Evolutionary conservation across 768 basidiomycete species (phyloP), one percentile per base, ranked within the genome.

Genomic region (Trametes maxima): DNA sequence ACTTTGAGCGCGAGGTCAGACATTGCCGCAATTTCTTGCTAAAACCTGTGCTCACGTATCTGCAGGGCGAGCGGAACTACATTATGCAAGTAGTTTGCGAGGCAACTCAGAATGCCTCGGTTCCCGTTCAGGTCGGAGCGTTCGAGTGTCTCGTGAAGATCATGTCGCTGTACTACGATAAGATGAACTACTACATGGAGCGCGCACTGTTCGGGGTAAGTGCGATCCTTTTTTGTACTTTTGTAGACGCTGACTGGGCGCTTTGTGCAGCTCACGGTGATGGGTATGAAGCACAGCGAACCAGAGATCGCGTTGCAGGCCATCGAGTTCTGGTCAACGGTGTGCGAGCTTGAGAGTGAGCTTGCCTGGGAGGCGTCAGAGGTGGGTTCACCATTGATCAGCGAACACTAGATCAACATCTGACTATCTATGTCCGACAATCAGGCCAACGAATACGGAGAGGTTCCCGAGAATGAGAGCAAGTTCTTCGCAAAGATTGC

Each of bases 41-140:
- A 17, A 16, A 47, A 11, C 10, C 37, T 54, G 24, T 25, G 50
- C 43, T 22, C 45, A 39, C 35, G 60, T 14, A 14, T 42, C 28
- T 14, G 13, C 70, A 98, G 94, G 97, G 97, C 67, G 97, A 99
- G 75, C 87, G 97, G 49, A 99, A 98, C 77, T 98, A 97, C 78
- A 98, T 99, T 75, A 99, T 99, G 97, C 97, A 99, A 79, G 95
- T 98, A 44, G 92, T 98, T 17, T 99, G 97, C 72, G 97, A 98
- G 72, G 96, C 96, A 0, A 98, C 97, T 0, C 97, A 98, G 74
- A 95, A 88, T 67, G 62, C 82, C 0, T 76, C 86, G 1, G 85
- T 90, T 2, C 75, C 82, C 37, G 95, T 98, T 37, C 96, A 98
- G 78, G 90, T 97, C n/a, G 93, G 88, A 33, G 90, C 97, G 5